Conservation (phyloP, 1,139 yeast species). For the Suhomyces bokatorum region DNA sequence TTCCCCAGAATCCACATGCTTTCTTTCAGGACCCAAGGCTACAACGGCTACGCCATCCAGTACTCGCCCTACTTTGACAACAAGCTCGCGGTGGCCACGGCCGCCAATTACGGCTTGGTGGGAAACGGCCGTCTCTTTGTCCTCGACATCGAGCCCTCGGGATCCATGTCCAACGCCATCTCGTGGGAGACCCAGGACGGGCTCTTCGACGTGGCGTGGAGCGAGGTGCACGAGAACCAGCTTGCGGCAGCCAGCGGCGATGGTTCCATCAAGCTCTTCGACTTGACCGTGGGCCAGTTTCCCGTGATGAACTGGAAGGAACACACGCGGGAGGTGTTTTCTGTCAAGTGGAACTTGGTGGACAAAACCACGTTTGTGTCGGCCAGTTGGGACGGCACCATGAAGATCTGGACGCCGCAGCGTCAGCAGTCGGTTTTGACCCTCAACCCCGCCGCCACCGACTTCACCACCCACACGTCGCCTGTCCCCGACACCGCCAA, state of each 20-base stretch:
- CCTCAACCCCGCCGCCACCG: slow-evolving; percentile 40
- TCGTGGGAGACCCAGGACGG: slow-evolving; percentile 93
- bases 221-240: slow-evolving; percentile 87
- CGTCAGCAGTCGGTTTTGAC: slow-evolving; percentile 63
- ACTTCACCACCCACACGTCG: slow-evolving; percentile 28
- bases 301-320: slow-evolving; percentile 80
- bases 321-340: slow-evolving; percentile 83
- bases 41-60: slow-evolving; percentile 82
- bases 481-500: slow-evolving; percentile 25
- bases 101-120: slow-evolving; percentile 90
- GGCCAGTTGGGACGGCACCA: slow-evolving; percentile 90
- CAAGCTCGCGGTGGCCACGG: slow-evolving; percentile 83
- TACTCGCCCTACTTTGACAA: slow-evolving; percentile 93
- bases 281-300: slow-evolving; percentile 60
- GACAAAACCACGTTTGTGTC: slow-evolving; percentile 73
- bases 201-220: slow-evolving; percentile 85
- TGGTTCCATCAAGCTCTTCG: slow-evolving; percentile 82
- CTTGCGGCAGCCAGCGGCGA: slow-evolving; percentile 84
- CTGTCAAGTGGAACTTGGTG: slow-evolving; percentile 82
- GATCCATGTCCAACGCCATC: slow-evolving; percentile 55
- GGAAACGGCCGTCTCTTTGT: slow-evolving; percentile 87
- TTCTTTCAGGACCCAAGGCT: slow-evolving; percentile 73
- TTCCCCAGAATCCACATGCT: slow-evolving; percentile 50
- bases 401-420: slow-evolving; percentile 71
- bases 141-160: slow-evolving; percentile 66